Conservation (phyloP, 2,329 filamentous ascomycete species). For the Botrytis paeoniae region DNA sequence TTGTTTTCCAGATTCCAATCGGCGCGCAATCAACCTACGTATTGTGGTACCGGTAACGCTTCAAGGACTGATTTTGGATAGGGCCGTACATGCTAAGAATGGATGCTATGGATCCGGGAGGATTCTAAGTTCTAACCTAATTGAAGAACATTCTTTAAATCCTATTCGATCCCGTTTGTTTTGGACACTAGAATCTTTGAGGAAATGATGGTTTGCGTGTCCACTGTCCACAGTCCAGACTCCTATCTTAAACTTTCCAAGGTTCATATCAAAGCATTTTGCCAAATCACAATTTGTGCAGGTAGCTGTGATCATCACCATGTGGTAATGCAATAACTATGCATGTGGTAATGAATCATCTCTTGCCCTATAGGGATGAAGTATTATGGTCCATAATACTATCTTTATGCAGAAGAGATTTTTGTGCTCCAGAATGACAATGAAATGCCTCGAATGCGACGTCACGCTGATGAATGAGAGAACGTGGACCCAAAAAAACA, state of each 20-base stretch:
- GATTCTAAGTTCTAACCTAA: background rate
- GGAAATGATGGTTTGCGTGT: slow-evolving; percentile 4
- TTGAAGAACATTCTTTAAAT: background rate
- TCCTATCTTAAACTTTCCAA: background rate
- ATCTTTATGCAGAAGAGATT: slow-evolving; percentile 10
- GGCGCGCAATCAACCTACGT: background rate
- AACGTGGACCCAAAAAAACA: background rate
- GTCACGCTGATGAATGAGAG: background rate
- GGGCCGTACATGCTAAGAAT: background rate
- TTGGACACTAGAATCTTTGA: slow-evolving; percentile 3
- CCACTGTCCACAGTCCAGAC: slow-evolving; percentile 5
- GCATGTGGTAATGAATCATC: slow-evolving; percentile 3
- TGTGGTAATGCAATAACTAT: background rate
- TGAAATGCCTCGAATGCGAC: background rate
- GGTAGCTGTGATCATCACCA: background rate
- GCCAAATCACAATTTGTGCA: background rate
- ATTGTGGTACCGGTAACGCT: background rate
- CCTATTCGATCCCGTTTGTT: background rate
- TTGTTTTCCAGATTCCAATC: background rate
- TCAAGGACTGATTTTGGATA: background rate
- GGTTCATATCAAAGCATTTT: background rate
- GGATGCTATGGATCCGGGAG: background rate
- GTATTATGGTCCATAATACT: slow-evolving; percentile 1
- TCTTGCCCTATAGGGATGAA: background rate
- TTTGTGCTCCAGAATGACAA: slow-evolving; percentile 8